Evolutionary conservation across 345 rosid species (phyloP), one percentile per base, ranked within the genome.

Genomic region (Eucalyptus virginea): DNA sequence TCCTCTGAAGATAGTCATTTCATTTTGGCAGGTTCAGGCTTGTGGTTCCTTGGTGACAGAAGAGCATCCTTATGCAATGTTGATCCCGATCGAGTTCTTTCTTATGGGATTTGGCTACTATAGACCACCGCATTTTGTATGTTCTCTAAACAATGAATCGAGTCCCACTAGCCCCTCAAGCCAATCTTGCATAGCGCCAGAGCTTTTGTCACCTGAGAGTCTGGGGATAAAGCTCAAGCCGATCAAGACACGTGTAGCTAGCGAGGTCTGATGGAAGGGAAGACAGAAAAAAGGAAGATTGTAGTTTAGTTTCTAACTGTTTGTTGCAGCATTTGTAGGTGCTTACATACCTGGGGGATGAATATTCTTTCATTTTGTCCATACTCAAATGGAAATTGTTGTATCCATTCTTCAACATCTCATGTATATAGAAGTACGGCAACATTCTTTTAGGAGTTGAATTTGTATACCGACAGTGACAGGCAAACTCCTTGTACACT

Each of bases 161-260:
- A 93, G 67, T 77, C 95, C 93, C 67, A 60, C 92, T 54, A 92
- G 94, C 88, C 93, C 96, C 18, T 88, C 90, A 17, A 88, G 92
- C 87, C 93, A 40, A 47, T 88, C 91, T 21, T 89, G 94, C 92
- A 94, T 95, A 87, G 92, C 95, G 8, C 95, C 95, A 0, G 96
- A 94, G 87, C 95, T 94, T 83, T 95, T 95, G 48, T 93, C 97
- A 16, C 96, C 94, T 0, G 95, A 94, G 86, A 92, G 96, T 58
- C 89, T 94, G 69, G 96, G 97, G 19, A 89, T 95, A 89, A 95
- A 95, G 93, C 95, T 95, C 69, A 94, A 95, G 89, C 97, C 95
- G 7, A 94, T 95, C 87, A 95, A 94, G 92, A 95, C 96, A 4
- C 93, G 96, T 1, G 92, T 88, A 34, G 90, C 87, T 83, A 37